Conservation (phyloP, 2,329 filamentous ascomycete species). For the Aureobasidium sp. region DNA sequence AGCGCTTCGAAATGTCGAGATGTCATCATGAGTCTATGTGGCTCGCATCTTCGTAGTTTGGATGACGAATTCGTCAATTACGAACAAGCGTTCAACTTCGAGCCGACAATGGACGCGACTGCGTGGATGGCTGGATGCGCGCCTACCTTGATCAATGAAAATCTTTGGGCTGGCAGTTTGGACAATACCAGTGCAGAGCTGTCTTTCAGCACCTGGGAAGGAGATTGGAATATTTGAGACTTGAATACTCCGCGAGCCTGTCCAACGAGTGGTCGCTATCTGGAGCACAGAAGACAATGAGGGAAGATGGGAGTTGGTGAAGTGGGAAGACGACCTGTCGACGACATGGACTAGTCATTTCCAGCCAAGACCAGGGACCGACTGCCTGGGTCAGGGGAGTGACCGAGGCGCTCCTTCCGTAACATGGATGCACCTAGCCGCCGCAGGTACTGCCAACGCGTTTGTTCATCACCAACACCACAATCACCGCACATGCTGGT, state of each 20-base stretch:
- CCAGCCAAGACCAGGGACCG: not conserved
- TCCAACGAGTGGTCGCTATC: not conserved
- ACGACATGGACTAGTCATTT: not conserved
- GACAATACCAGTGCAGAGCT: conserved; percentile 11
- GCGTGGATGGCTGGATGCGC: conserved; percentile 7
- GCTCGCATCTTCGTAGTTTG: conserved; percentile 13
- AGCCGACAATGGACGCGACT: conserved; percentile 11
- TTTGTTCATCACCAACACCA: not conserved
- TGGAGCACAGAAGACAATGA: not conserved
- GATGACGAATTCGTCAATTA: not conserved
- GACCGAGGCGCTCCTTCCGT: not conserved
- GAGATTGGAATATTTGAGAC: conserved; percentile 1
- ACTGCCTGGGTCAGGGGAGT: not conserved
- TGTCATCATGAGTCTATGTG: conserved; percentile 36
- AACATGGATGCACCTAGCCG: not conserved
- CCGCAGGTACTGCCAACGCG: not conserved
- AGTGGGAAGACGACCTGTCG: not conserved
- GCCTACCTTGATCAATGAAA: conserved; percentile 10
- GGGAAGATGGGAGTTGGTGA: not conserved
- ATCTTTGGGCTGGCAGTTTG: conserved; percentile 12
- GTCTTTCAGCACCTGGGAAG: conserved; percentile 10
- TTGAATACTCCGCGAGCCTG: too few relatives aligned
- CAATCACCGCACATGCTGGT: not conserved
- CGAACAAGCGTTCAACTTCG: not conserved
- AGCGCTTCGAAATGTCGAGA: conserved; percentile 36